Percentiles rank a stretch among this genome's conserved stretches.
Conservation (phyloP, 352 stramenopile species). For the Globisporangium irregulare region DNA sequence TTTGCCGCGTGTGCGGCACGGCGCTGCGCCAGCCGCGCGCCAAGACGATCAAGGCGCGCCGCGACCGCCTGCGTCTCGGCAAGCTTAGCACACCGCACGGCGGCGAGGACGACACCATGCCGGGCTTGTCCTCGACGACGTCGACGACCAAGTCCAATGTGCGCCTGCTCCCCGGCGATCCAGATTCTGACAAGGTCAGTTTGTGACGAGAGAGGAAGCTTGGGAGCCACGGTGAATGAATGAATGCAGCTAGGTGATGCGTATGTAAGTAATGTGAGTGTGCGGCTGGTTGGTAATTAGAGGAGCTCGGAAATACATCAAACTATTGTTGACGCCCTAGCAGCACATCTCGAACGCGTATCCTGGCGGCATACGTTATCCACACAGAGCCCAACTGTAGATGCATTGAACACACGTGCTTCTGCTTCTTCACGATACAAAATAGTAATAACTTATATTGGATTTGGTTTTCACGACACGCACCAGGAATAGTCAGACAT, state of each 20-base stretch:
- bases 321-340: neutral
- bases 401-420: neutral
- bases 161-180: conserved; percentile 33
- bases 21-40: conserved; percentile 51
- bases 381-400: neutral
- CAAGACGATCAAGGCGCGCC: conserved; percentile 61
- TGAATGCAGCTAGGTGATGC: neutral
- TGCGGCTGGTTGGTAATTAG: neutral
- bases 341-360: neutral
- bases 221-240: neutral
- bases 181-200: conserved; percentile 21
- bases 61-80: conserved; percentile 51
- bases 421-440: conserved; percentile 21
- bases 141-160: conserved; percentile 62
- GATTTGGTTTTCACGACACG: neutral
- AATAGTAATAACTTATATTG: conserved; percentile 15
- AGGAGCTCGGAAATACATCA: neutral
- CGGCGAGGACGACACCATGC: conserved; percentile 27
- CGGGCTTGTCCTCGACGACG: conserved; percentile 41
- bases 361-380: neutral
- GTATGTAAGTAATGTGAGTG: neutral
- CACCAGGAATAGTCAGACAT: neutral
- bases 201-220: conserved; percentile 18
- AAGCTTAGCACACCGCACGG: conserved; percentile 48
- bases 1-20: conserved; percentile 67